Base-by-base conservation (phyloP, 768 basidiomycete genomes). In the Dioszegia hungarica region DNA sequence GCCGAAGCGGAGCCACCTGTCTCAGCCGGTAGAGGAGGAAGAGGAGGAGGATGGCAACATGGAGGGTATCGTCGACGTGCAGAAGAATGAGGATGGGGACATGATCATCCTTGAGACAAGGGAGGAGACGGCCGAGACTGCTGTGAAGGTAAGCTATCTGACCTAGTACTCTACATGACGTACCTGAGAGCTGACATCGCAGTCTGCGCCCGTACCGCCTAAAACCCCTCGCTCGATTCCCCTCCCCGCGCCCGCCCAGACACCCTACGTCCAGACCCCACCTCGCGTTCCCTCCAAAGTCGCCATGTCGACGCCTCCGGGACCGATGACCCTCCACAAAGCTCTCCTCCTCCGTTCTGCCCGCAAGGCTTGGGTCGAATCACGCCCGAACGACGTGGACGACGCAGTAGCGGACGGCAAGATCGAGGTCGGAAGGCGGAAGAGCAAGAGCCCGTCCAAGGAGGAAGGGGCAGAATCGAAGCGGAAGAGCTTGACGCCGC, bases 271-370 rank as follows among this genome's bases (percentile, higher is more conserved):
- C 8, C 27, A 55, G 1, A 60, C 61, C 24, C 51, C 49, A 25
- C 50, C 60, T 9, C 55, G 59, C 10, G 56, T 66, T 15, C 58
- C 70, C 9, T 45, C 63, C 22, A 40, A 59, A 22, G 55, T 66
- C 15, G 70, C 60, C 22, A 41, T 64, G 25, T 47, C 63, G 10
- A 65, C 67, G 17, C 67, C 67, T 17, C 59, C 57, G 24, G 70
- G 70, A 15, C 56, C 63, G 0, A 56, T 54, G 14, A 71, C 72
- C 0, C 55, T 75, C n/a, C 61, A 70, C 38, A 64, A 72, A 56
- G 62, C 65, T 6, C 58, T 75, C n/a, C 59, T 75, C 3, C 57
- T 75, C 9, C 60, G 65, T 3, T 69, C 68, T 2, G 70, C 72
- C 2, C 61, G 70, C 12, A 74, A 72, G 51, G 70, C 62, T 12